Percentiles rank a stretch among this genome's conserved stretches.
These are phyloP conservation scores for Sophora flavescens DNA, from an alignment of 306 rosid species.

Conservation along the genomic window DNA sequence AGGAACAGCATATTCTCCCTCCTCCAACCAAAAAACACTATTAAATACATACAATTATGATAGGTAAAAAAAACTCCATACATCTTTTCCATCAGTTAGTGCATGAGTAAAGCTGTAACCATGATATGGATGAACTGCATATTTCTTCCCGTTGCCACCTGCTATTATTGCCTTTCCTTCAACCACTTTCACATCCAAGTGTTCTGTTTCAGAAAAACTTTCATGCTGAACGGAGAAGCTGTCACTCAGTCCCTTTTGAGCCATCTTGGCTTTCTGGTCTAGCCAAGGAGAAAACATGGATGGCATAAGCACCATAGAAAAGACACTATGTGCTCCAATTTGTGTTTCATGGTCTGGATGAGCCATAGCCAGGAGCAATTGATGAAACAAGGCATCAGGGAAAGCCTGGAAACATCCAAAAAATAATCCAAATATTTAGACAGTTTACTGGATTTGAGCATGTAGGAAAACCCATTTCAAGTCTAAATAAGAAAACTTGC, in stretches of 20 bases:
- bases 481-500: slow-evolving; percentile 53
- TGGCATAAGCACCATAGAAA: slow-evolving; percentile 89
- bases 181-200: slow-evolving; percentile 46
- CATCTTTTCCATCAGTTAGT: slow-evolving; percentile 64
- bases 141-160: slow-evolving; percentile 47
- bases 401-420: slow-evolving; percentile 70
- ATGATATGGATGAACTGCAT: slow-evolving; percentile 42
- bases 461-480: slow-evolving; percentile 42
- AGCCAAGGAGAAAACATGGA: slow-evolving; percentile 64
- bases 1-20: slow-evolving; percentile 11
- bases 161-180: slow-evolving; percentile 53
- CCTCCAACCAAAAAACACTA: slow-evolving; percentile 5
- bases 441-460: slow-evolving; percentile 36
- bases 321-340: slow-evolving; percentile 83
- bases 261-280: slow-evolving; percentile 56
- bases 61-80: slow-evolving; percentile 48
- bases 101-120: slow-evolving; percentile 52
- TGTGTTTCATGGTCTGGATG: slow-evolving; percentile 90
- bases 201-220: slow-evolving; percentile 49
- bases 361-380: slow-evolving; percentile 90
- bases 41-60: slow-evolving; percentile 26
- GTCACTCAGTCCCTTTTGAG: slow-evolving; percentile 57
- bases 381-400: slow-evolving; percentile 98
- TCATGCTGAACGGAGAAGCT: slow-evolving; percentile 59
- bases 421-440: slow-evolving; percentile 41